A percentile compares a stretch with the other conserved stretches of the same genome.
phyloP scores from a whole-genome alignment of 257 asterid species.

The Solanum rostratum region DNA sequence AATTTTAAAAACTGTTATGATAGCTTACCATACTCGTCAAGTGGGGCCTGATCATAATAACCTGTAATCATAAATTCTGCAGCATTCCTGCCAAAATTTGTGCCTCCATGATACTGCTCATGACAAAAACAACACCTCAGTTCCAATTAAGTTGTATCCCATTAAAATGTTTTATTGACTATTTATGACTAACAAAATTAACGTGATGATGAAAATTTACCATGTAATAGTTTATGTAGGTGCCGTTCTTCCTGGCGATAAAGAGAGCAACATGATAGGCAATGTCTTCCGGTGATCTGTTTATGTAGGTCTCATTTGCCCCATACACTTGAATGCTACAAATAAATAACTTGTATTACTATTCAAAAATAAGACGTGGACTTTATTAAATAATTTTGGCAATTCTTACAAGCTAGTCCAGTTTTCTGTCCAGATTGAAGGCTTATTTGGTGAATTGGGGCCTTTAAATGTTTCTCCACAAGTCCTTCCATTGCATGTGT shows the following conservation, averaged over 20 bases:
- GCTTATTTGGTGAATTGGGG: slow-evolving; percentile 83
- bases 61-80: slow-evolving; percentile 39
- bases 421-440: slow-evolving; percentile 93
- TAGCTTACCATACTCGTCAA: slow-evolving; percentile 68
- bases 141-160: background rate
- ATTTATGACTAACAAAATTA: background rate
- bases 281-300: slow-evolving; percentile 46
- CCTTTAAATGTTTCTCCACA: slow-evolving; percentile 83
- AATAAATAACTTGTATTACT: too few relatives aligned
- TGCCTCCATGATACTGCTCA: slow-evolving; percentile 72
- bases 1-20: background rate
- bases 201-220: slow-evolving; percentile 9
- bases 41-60: slow-evolving; percentile 71
- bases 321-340: slow-evolving; percentile 66
- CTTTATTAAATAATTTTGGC: background rate
- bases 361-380: too few relatives aligned
- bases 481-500: slow-evolving; percentile 66
- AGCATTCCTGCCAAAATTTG: slow-evolving; percentile 60
- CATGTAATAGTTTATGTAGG: slow-evolving; percentile 84
- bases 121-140: background rate
- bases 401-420: slow-evolving; percentile 87
- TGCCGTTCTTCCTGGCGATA: slow-evolving; percentile 71
- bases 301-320: slow-evolving; percentile 11
- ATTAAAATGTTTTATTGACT: background rate
- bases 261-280: slow-evolving; percentile 66